Conservation (phyloP, 129 eudicot species). For the Logfia minima region DNA sequence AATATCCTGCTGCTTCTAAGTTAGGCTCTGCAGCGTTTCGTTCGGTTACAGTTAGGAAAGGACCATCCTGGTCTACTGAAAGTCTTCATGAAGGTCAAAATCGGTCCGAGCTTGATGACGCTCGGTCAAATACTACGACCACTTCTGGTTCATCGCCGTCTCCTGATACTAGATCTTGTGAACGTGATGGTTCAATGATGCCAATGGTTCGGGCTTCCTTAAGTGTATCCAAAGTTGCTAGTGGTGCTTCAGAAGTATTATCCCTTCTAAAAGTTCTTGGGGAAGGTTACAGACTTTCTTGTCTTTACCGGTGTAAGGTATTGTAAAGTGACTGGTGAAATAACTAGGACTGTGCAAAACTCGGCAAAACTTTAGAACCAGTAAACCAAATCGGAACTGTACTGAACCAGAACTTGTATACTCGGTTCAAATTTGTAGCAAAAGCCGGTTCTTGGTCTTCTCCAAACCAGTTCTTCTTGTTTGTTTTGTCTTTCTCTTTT, state of each 20-base stretch:
- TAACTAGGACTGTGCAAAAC: background rate
- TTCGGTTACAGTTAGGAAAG: constrained; percentile 72
- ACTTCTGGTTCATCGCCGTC: constrained; percentile 56
- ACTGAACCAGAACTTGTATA: background rate
- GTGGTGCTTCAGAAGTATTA: constrained; percentile 70
- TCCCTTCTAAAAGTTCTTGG: constrained; percentile 67
- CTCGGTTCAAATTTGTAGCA: background rate
- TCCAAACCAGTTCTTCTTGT: no score
- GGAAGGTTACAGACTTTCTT: constrained; percentile 90
- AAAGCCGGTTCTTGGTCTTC: background rate
- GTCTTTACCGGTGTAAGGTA: constrained; percentile 89
- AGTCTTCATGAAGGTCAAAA: constrained; percentile 20
- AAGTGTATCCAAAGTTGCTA: constrained; percentile 48
- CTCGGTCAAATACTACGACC: constrained; percentile 44
- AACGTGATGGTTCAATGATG: constrained; percentile 49
- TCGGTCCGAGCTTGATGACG: constrained; percentile 66
- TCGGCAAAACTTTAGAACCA: background rate
- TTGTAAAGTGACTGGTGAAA: constrained; percentile 22
- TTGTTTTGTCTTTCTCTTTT: background rate
- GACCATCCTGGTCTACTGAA: constrained; percentile 66
- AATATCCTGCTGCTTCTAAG: constrained; percentile 57
- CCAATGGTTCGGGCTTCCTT: constrained; percentile 35
- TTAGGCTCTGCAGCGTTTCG: constrained; percentile 61
- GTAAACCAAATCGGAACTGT: background rate
- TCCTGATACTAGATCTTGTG: constrained; percentile 60